Evolutionary conservation across 129 eudicot genomes (phyloP), one percentile per base, ranked within the genome.

Genomic region (Smallanthus sonchifolius): DNA sequence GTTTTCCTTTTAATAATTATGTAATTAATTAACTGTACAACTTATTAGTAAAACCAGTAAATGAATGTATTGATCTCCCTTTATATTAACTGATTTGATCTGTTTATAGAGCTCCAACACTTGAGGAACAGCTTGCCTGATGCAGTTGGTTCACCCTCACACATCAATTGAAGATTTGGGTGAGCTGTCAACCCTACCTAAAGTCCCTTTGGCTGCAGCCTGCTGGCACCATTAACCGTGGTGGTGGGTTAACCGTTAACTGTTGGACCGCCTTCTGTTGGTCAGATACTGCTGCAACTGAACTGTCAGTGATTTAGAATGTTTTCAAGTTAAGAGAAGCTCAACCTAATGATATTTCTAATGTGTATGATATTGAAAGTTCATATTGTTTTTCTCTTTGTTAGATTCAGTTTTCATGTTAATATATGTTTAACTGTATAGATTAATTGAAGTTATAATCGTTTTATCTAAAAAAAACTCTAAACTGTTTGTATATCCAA

Each of bases 251-350:
- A 76, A 83, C 77, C 3, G 97, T 85, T n/a, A 93, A 88, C 13
- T 92, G 86, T 79, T 88, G 92, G 97, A 88, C 97, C 0, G 91
- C 92, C 2, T 90, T 93, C 78, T 86, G 96, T 78, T 96, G 98
- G 0, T 84, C 89, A 0, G 97, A 88, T 78, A 88, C 98, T 0
- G 87, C 98, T 19, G 92, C 95, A 40, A 90, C 96, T 1, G 96
- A 93, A 69, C 45, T 90, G 14, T 84, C 95, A 20, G 92, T 93
- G 10, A 88, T 88, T 8, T 96, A 88, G 86, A 87, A 89, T 37
- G 87, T 90, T 45, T 90, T 93, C 79, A 93, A 93, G 91, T 70
- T 90, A 86, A 84, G 97, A 65, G 97, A 88, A 59, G 84, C 92
- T 38, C 85, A 85, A 75, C 93, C 96, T 0, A 80, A 78, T 47